Base-by-base conservation (phyloP, 2,329 filamentous ascomycete genomes). In the Calcarisporium arbuscula region DNA sequence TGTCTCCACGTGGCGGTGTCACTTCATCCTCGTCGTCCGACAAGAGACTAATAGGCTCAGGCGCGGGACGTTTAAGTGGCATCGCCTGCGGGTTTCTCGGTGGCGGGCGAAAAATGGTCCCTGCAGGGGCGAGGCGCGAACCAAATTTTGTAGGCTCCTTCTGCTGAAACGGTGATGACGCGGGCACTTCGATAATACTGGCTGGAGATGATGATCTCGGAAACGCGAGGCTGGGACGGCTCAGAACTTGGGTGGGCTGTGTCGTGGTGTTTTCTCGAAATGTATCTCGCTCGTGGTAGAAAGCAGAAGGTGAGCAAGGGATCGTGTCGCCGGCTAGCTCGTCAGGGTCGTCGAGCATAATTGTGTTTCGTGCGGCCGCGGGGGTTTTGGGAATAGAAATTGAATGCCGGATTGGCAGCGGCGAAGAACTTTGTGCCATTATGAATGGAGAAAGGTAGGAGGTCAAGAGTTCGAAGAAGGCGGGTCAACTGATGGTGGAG, bases 141-240 rank as follows among this genome's bases (percentile, higher is more conserved):
- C 72, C 74, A 18, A 65, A 40, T 31, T 46, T 46, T 18, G 51
- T 36, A 19, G 48, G 38, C 32, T 50, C 47, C 35, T 49, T 55
- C 54, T 46, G 52, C 39, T 74, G 72, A 38, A 80, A 70, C 3
- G 88, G 89, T 1, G 90, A 95, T 4, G 89, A 95, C n/a, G 86
- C 85, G 19, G 82, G 80, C 4, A 95, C 89, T 57, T 95, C 89
- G 36, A 95, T 54, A 14, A 65, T 49, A 21, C 65, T 63, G 18
- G 58, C 47, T 8, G 65, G 64, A 0, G 72, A 71, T 7, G 69
- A 66, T 17, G 61, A 60, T 28, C 49, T 42, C 19, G 50, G 35
- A 3, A 50, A 35, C 3, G 43, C 43, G 20, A 67, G 55, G 4
- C 53, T 54, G 1, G 61, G 58, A 4, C 61, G 60, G 31, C 59